Evolutionary conservation across 2,329 filamentous ascomycete genomes (phyloP).

Genomic region (Hirsutella thompsonii): DNA sequence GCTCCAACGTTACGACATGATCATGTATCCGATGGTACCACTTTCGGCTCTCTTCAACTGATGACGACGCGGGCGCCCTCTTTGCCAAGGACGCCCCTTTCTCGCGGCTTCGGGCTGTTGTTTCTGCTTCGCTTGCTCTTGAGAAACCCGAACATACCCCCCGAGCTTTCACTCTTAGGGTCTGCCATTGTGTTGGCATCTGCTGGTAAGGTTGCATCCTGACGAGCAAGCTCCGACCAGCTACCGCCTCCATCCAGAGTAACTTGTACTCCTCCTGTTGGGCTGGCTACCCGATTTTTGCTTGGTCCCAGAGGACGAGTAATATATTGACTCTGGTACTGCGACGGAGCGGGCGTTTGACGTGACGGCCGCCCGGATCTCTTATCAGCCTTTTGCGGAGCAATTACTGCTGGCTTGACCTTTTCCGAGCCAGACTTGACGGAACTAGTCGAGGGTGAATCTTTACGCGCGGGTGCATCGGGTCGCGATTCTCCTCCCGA

Average conservation of each 20-base stretch:
- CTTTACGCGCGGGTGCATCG: slow-evolving; percentile 3
- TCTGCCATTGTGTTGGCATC: slow-evolving; percentile 46
- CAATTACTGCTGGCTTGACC: slow-evolving; percentile 3
- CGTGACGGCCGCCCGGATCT: slow-evolving; percentile 12
- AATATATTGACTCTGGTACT: slow-evolving; percentile 34
- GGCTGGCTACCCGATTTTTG: slow-evolving; percentile 58
- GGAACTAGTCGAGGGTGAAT: slow-evolving; percentile 36
- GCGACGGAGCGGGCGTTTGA: slow-evolving; percentile 25
- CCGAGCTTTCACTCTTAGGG: slow-evolving; percentile 44
- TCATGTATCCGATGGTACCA: too few relatives aligned
- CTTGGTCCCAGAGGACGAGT: slow-evolving; percentile 37
- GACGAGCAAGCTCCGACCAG: slow-evolving; percentile 83
- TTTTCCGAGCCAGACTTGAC: slow-evolving; percentile 29
- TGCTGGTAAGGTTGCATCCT: slow-evolving; percentile 61
- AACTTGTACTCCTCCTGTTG: slow-evolving; percentile 78
- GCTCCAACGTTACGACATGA: too few relatives aligned
- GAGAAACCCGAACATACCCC: slow-evolving; percentile 82
- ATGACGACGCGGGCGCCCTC: slow-evolving; percentile 81
- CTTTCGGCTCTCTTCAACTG: slow-evolving; percentile 27
- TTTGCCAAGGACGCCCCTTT: slow-evolving; percentile 86
- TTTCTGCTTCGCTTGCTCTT: slow-evolving; percentile 81
- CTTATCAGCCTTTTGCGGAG: slow-evolving; percentile 11
- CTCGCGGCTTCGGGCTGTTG: slow-evolving; percentile 86
- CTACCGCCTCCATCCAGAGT: slow-evolving; percentile 80
- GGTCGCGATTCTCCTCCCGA: slow-evolving; percentile 7